Evolutionary conservation across 257 asterid species (phyloP).

Genomic region (Sherardia arvensis): DNA sequence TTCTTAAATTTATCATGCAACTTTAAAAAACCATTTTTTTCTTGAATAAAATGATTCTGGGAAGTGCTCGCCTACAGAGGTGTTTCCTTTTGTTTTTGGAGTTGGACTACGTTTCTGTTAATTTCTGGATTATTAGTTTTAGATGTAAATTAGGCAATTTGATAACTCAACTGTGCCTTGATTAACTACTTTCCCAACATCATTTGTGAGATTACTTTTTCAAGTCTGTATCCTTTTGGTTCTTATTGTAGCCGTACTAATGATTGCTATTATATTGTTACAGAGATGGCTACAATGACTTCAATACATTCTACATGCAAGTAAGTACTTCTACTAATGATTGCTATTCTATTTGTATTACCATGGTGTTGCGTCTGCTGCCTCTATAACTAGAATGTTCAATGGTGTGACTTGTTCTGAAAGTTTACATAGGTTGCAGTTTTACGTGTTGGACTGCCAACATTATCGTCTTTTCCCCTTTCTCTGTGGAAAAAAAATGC

Average conservation of each 20-base stretch:
- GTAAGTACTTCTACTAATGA: conserved; percentile 45
- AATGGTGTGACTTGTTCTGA: not conserved
- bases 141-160: not conserved
- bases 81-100: not conserved
- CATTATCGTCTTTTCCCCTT: not conserved
- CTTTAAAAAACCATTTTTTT: not conserved
- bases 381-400: not conserved
- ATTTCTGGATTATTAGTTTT: not conserved
- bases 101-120: not conserved
- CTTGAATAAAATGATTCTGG: not conserved
- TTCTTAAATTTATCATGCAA: not conserved
- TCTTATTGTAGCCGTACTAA: conserved; percentile 14
- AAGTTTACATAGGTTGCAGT: not conserved
- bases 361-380: not conserved
- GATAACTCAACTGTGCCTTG: not conserved
- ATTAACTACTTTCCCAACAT: not conserved
- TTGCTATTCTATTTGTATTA: conserved; percentile 14
- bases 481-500: not conserved
- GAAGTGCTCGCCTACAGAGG: not conserved
- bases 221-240: not conserved
- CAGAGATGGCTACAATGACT: conserved; percentile 99
- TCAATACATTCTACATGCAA: conserved; percentile 98
- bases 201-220: not conserved
- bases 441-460: not conserved
- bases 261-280: conserved; percentile 28